These are phyloP conservation scores for Dictyostelium capitatum DNA, from an alignment of 78 protist genomes.

Conservation along the genomic window DNA sequence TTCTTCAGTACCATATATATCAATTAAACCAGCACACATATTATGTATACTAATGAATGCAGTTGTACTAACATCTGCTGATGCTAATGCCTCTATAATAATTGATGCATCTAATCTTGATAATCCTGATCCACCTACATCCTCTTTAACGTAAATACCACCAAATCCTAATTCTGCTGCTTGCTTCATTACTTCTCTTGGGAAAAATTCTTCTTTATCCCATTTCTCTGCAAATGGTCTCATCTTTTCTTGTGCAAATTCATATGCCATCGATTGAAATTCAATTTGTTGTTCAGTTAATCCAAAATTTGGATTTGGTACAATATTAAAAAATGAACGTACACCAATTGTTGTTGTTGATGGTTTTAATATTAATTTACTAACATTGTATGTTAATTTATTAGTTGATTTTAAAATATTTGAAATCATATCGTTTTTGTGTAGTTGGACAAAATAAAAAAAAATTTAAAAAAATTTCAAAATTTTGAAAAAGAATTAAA, in stretches of 20 bases:
- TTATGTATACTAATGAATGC: constrained; percentile 95
- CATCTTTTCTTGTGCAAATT: constrained; percentile 84
- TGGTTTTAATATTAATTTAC: too few relatives aligned
- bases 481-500: too few relatives aligned
- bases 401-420: too few relatives aligned
- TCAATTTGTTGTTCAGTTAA: constrained; percentile 80
- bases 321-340: constrained; percentile 57
- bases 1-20: constrained; percentile 87
- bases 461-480: too few relatives aligned
- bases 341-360: too few relatives aligned
- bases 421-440: too few relatives aligned
- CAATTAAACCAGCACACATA: constrained; percentile 94
- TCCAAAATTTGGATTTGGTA: constrained; percentile 80
- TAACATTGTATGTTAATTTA: too few relatives aligned
- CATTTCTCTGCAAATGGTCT: constrained; percentile 89
- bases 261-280: constrained; percentile 54
- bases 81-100: constrained; percentile 90
- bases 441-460: too few relatives aligned
- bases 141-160: constrained; percentile 89
- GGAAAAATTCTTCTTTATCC: constrained; percentile 87
- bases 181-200: constrained; percentile 79
- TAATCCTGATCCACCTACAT: constrained; percentile 91
- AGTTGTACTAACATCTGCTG: constrained; percentile 91
- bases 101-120: constrained; percentile 89
- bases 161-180: constrained; percentile 94